phyloP scores from a whole-genome alignment of 371 early-diverging fungal genomes.

The Circinella umbellata region DNA sequence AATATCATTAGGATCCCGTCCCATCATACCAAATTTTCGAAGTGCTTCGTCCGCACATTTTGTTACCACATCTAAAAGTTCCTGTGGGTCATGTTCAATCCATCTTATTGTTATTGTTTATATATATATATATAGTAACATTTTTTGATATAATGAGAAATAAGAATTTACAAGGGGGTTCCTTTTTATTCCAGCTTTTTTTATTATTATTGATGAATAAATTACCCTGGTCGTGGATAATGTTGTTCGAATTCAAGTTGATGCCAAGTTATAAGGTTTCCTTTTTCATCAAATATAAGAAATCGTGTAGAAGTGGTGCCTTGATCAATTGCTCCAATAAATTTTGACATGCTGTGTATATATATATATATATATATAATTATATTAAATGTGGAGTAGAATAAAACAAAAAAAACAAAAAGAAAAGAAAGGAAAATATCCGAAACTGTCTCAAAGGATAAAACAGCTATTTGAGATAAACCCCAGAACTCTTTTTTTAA shows the following conservation, averaged over 20 bases:
- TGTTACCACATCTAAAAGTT: conserved; percentile 71
- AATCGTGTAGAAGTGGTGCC: conserved; percentile 92
- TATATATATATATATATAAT: too few relatives aligned
- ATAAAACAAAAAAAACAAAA: background rate
- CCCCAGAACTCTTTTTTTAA: background rate
- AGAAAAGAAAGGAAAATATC: background rate
- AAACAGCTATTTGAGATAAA: background rate
- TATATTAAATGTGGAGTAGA: too few relatives aligned
- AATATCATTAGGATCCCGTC: conserved; percentile 59
- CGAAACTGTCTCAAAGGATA: too few relatives aligned
- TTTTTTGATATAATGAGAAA: too few relatives aligned
- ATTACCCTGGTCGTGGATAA: conserved; percentile 76
- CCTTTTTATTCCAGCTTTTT: too few relatives aligned
- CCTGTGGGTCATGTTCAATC: conserved; percentile 87
- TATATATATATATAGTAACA: background rate
- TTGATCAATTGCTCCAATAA: conserved; percentile 90
- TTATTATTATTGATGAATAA: conserved; percentile 15
- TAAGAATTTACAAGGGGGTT: too few relatives aligned
- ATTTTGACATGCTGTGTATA: conserved; percentile 17
- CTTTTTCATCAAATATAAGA: conserved; percentile 83
- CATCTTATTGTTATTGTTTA: conserved; percentile 55
- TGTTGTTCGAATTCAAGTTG: conserved; percentile 81
- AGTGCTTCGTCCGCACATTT: conserved; percentile 70
- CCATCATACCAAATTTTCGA: conserved; percentile 66
- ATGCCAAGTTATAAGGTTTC: conserved; percentile 71